Percentiles rank a stretch among this genome's conserved stretches.
These are phyloP conservation scores for Cerioporus squamosus DNA, from an alignment of 1,284 basidiomycete genomes.

Conservation along the genomic window DNA sequence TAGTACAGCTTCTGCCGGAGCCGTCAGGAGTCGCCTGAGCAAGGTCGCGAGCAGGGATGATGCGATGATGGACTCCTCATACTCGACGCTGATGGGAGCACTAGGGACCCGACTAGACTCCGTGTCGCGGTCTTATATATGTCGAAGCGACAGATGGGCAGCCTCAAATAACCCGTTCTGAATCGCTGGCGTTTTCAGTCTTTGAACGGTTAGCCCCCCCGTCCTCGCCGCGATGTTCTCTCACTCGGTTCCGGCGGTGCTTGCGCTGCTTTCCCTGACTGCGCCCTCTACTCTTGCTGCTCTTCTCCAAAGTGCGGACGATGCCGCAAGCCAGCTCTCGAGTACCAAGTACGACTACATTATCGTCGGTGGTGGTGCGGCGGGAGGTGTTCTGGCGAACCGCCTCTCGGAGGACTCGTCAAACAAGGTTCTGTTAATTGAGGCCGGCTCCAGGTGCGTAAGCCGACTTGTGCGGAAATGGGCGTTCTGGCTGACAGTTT, in stretches of 20 bases:
- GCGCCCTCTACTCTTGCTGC: not conserved
- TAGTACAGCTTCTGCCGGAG: too few relatives aligned
- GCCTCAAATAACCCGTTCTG: not conserved
- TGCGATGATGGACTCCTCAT: not conserved
- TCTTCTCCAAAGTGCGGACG: constrained; percentile 5
- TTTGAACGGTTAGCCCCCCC: not conserved
- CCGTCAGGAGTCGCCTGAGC: not conserved
- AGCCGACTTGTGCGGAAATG: not conserved
- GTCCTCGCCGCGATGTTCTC: constrained; percentile 1
- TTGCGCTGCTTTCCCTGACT: not conserved
- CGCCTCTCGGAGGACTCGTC: constrained; percentile 30
- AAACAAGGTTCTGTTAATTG: constrained; percentile 41
- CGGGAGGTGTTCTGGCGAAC: constrained; percentile 29
- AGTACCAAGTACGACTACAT: constrained; percentile 8
- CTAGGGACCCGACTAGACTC: not conserved
- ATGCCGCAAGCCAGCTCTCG: constrained; percentile 3
- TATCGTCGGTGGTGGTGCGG: constrained; percentile 15
- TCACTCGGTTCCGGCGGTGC: not conserved
- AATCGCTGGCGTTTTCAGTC: constrained; percentile 5
- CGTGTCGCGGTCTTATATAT: not conserved
- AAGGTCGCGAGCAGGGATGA: not conserved
- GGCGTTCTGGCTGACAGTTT: not conserved
- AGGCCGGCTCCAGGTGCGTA: constrained; percentile 39
- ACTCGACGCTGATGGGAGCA: not conserved
- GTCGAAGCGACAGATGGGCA: not conserved